A percentile compares a stretch with the other conserved stretches of the same genome.
Evolutionary conservation across 2,329 filamentous ascomycete genomes (phyloP).

Genomic region (Curvularia sp.): DNA sequence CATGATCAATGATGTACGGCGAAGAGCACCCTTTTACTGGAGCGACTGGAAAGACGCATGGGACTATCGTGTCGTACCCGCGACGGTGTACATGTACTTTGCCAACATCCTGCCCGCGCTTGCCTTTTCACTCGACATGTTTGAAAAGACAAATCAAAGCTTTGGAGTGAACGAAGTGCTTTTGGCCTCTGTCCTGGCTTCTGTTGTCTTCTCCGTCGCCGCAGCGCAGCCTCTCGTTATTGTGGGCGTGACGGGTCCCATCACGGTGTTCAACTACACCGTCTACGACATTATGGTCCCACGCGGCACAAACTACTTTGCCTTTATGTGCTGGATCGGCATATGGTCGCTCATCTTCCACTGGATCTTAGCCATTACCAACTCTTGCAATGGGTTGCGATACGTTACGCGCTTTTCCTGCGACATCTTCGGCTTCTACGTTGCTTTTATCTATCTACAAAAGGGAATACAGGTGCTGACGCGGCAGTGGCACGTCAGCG

Average conservation of each 20-base stretch:
- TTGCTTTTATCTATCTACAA: constrained; percentile 89
- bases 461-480: constrained; percentile 88
- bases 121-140: constrained; percentile 93
- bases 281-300: constrained; percentile 87
- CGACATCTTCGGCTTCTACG: constrained; percentile 94
- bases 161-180: constrained; percentile 92
- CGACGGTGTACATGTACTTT: constrained; percentile 93
- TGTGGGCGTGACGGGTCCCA: constrained; percentile 90
- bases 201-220: constrained; percentile 79
- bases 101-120: constrained; percentile 88
- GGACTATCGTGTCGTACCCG: constrained; percentile 88
- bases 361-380: constrained; percentile 81
- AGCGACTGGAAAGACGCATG: constrained; percentile 88
- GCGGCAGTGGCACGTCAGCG: constrained; percentile 69
- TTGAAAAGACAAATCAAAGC: constrained; percentile 81
- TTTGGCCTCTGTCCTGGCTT: constrained; percentile 81
- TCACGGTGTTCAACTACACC: constrained; percentile 93
- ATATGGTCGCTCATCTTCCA: constrained; percentile 87
- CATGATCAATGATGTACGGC: constrained; percentile 78
- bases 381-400: constrained; percentile 85
- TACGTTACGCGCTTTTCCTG: constrained; percentile 92
- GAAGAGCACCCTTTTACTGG: constrained; percentile 76
- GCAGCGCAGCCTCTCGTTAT: constrained; percentile 88
- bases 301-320: constrained; percentile 79
- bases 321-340: constrained; percentile 92